Conservation (phyloP, 495 filamentous ascomycete species). For the Aspergillus biplanus region DNA sequence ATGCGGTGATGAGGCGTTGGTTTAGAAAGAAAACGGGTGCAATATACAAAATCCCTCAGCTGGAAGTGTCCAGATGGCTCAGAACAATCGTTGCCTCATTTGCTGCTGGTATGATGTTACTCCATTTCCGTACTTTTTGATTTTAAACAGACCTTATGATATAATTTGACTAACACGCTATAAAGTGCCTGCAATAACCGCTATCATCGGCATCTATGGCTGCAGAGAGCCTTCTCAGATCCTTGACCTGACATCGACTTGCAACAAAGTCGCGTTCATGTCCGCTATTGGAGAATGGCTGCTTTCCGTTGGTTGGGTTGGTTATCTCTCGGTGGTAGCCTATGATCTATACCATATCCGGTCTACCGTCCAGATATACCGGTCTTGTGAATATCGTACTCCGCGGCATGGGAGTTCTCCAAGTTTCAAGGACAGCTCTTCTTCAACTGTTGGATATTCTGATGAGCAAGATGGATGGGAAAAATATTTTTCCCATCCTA, state of each 20-base stretch:
- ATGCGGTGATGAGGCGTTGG: background rate
- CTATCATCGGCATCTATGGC: background rate
- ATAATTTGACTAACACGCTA: background rate
- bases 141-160: background rate
- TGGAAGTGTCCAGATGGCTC: background rate
- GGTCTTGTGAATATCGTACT: background rate
- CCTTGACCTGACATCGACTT: background rate
- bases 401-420: background rate
- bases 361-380: background rate
- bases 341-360: background rate
- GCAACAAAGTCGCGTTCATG: conserved; percentile 1
- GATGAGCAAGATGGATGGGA: background rate
- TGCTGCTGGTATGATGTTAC: background rate
- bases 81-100: background rate
- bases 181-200: background rate
- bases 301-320: background rate
- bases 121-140: background rate
- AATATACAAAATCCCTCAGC: background rate
- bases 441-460: background rate
- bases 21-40: background rate
- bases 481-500: background rate
- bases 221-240: background rate
- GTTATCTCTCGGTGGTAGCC: background rate
- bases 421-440: background rate
- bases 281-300: background rate